Conservation (phyloP, 805 yeast species). For the Sugiyamaella floridensis region DNA sequence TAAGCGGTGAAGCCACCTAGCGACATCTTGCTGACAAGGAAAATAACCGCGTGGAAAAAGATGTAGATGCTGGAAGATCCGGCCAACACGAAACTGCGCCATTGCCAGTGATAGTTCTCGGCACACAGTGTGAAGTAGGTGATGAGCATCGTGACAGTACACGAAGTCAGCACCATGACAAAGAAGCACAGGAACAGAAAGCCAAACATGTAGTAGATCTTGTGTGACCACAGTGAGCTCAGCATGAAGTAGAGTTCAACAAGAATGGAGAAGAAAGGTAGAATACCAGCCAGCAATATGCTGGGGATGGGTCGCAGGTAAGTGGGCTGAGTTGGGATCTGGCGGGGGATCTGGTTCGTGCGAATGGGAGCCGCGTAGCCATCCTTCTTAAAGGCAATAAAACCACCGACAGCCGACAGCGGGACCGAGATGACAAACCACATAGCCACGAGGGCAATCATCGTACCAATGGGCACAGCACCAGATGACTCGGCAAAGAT, state of each 20-base stretch:
- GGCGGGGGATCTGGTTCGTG: conserved; percentile 93
- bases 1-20: conserved; percentile 70
- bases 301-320: conserved; percentile 63
- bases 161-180: conserved; percentile 75
- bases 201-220: conserved; percentile 95
- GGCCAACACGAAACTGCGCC: conserved; percentile 82
- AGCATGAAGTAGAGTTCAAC: conserved; percentile 92
- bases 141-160: conserved; percentile 70
- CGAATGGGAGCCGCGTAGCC: conserved; percentile 66
- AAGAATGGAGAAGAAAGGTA: conserved; percentile 92
- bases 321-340: conserved; percentile 87
- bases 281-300: conserved; percentile 72
- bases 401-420: conserved; percentile 73
- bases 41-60: conserved; percentile 70
- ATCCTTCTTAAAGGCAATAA: conserved; percentile 61
- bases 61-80: conserved; percentile 87
- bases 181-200: conserved; percentile 82
- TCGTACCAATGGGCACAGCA: conserved; percentile 88
- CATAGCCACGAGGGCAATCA: conserved; percentile 68
- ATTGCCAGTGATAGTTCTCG: conserved; percentile 96
- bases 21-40: conserved; percentile 42
- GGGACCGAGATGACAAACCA: conserved; percentile 89
- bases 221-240: conserved; percentile 87
- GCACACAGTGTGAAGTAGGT: conserved; percentile 78
- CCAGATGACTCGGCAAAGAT: conserved; percentile 78